Percentiles rank a stretch among this genome's conserved stretches.
Evolutionary conservation across 2,329 filamentous ascomycete species (phyloP).

Genomic region (Sporothrix inflata): DNA sequence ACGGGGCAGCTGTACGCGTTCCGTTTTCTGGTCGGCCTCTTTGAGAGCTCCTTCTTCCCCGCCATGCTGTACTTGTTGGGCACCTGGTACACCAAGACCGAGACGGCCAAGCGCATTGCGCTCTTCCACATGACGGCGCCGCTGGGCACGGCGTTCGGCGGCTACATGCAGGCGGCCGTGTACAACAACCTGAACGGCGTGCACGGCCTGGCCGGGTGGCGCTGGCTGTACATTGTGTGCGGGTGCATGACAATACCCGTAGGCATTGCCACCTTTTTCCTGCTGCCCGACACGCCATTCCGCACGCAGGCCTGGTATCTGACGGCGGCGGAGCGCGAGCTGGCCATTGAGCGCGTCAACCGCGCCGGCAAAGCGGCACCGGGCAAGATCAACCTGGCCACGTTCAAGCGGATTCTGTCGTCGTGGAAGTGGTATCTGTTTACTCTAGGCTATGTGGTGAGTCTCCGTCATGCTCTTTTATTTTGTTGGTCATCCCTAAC

Average conservation of each 20-base stretch:
- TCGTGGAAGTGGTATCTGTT: conserved; percentile 25
- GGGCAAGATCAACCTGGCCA: conserved; percentile 12
- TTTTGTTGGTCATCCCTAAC: background rate
- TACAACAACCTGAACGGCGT: conserved; percentile 42
- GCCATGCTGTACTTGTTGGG: conserved; percentile 53
- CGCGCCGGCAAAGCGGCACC: conserved; percentile 41
- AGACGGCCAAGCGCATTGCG: conserved; percentile 64
- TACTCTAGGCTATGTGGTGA: conserved; percentile 7
- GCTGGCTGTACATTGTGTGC: conserved; percentile 30
- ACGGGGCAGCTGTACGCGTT: conserved; percentile 48
- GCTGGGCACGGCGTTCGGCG: conserved; percentile 45
- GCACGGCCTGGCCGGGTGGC: conserved; percentile 40
- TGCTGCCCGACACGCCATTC: conserved; percentile 30
- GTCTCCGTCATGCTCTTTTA: background rate
- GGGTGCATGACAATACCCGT: conserved; percentile 33
- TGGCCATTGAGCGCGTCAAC: conserved; percentile 51
- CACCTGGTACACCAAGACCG: conserved; percentile 62
- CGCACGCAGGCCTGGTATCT: conserved; percentile 19
- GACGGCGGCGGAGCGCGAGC: conserved; percentile 50
- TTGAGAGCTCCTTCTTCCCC: conserved; percentile 50
- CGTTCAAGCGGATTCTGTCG: conserved; percentile 6
- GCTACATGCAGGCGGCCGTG: conserved; percentile 47
- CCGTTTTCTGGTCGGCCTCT: conserved; percentile 46
- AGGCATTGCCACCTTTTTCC: conserved; percentile 34
- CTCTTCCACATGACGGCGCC: conserved; percentile 65